Evolutionary conservation across 495 filamentous ascomycete genomes (phyloP), one percentile per base, ranked within the genome.

Genomic region (Ramalina peruviana): DNA sequence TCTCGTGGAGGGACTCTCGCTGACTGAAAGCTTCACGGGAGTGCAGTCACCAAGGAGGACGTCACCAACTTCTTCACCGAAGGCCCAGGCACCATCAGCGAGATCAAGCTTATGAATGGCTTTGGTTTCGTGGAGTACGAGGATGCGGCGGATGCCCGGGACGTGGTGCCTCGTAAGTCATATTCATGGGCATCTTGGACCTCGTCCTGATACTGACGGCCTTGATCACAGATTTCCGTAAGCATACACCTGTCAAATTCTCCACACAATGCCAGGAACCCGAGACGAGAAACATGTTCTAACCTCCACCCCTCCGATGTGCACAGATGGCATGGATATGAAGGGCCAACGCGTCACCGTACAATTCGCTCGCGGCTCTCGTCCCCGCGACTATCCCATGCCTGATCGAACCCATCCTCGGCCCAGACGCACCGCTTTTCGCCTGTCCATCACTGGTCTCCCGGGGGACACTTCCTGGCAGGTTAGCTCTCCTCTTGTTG

Each of bases 111-210:
- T 55, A 98, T 97, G 93, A 95, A 93, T 65, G 92, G 92, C 55
- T 98, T 98, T 62, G 92, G 92, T 65, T 98, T 98, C 69, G 93
- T 98, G 62, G 93, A 98, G 65, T 98, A 97, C 67, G 90, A 96
- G 64, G 92, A 95, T 73, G 78, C 87, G 37, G 82, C 94, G 77
- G 92, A 97, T 73, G 93, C 92, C 52, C 82, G 88, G 56, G 92
- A 97, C 68, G 87, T 97, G 40, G 92, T 98, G 53, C 92, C 92
- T 63, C 88, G 92, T 98, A 76, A 68, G 80, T 17, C 30, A 13
- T 36, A 11, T 48, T 43, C 45, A 36, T 40, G 23, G 9, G 15
- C 20, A 25, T 43, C 11, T 15, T 36, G 27, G 1, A 30, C 30
- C 10, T 40, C n/a, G 3, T 40, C 5, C 21, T 27, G 7, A 21